These are phyloP conservation scores for Sphaerostilbella broomeana DNA, from an alignment of 2,329 filamentous ascomycete genomes.

Conservation along the genomic window DNA sequence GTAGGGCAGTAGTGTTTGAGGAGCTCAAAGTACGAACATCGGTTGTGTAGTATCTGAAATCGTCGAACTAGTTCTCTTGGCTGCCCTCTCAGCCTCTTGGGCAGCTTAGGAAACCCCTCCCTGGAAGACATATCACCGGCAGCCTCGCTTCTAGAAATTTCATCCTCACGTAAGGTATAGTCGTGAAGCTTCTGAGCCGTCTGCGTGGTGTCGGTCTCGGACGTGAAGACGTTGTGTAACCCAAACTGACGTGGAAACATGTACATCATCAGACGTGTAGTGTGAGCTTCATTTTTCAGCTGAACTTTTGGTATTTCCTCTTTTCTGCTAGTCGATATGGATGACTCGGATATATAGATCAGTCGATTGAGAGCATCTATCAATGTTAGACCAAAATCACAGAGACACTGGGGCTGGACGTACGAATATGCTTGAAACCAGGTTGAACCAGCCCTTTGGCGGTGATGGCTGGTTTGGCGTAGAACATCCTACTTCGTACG, in stretches of 20 bases:
- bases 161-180: conserved; percentile 77
- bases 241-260: conserved; percentile 88
- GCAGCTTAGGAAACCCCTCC: conserved; percentile 34
- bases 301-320: background rate
- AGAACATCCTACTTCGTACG: conserved; percentile 78
- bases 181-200: conserved; percentile 73
- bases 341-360: conserved; percentile 25
- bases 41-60: conserved; percentile 62
- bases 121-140: conserved; percentile 12
- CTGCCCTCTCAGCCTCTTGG: conserved; percentile 62
- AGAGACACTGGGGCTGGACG: too few species aligned
- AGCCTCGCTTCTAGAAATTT: conserved; percentile 48
- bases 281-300: conserved; percentile 37
- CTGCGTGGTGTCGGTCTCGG: conserved; percentile 54
- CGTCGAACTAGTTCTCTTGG: conserved; percentile 54
- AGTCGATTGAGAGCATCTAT: conserved; percentile 76
- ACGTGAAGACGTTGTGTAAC: conserved; percentile 88
- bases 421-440: conserved; percentile 77
- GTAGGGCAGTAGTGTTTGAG: conserved; percentile 74
- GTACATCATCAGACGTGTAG: conserved; percentile 75
- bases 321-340: too few species aligned
- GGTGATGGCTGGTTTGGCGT: conserved; percentile 68
- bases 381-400: too few species aligned
- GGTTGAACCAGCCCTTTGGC: conserved; percentile 60
- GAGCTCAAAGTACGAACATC: conserved; percentile 74